Percentiles rank a stretch among this genome's conserved stretches.
Evolutionary conservation across 78 protist species (phyloP).

Genomic region (Dictyostelium firmibasis): DNA sequence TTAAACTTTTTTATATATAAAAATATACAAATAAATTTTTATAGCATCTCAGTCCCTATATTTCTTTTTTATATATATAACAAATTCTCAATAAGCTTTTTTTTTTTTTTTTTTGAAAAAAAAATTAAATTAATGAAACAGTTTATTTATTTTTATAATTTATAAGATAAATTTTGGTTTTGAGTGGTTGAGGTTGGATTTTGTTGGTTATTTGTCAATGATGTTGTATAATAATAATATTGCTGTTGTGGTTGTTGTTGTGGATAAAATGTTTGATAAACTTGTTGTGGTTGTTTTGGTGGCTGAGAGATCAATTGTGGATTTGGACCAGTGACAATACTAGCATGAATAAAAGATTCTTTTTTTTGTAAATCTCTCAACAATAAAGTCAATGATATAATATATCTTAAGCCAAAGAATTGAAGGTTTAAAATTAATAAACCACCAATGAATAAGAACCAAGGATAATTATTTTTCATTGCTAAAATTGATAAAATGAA

Average conservation of each 20-base stretch:
- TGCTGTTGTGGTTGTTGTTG: not conserved
- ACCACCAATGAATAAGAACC: slow-evolving; percentile 25
- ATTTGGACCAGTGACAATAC: not conserved
- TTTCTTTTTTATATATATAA: no score
- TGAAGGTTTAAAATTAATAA: slow-evolving; percentile 5
- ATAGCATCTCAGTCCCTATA: no score
- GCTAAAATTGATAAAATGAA: not conserved
- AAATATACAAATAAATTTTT: no score
- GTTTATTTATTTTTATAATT: not conserved
- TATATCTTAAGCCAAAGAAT: slow-evolving; percentile 25
- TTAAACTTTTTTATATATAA: no score
- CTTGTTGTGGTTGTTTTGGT: not conserved
- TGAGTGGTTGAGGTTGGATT: not conserved
- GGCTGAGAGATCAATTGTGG: not conserved
- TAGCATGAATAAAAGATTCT: not conserved
- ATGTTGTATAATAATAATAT: not conserved
- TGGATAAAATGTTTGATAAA: not conserved
- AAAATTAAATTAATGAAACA: not conserved
- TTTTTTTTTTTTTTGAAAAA: no score
- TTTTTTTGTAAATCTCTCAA: slow-evolving; percentile 9
- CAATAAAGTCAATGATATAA: not conserved
- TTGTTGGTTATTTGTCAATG: not conserved
- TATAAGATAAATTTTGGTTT: not conserved
- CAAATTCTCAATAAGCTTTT: no score
- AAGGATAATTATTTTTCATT: not conserved